Base-by-base conservation (phyloP, 768 basidiomycete species). In the Mycena alexandri region DNA sequence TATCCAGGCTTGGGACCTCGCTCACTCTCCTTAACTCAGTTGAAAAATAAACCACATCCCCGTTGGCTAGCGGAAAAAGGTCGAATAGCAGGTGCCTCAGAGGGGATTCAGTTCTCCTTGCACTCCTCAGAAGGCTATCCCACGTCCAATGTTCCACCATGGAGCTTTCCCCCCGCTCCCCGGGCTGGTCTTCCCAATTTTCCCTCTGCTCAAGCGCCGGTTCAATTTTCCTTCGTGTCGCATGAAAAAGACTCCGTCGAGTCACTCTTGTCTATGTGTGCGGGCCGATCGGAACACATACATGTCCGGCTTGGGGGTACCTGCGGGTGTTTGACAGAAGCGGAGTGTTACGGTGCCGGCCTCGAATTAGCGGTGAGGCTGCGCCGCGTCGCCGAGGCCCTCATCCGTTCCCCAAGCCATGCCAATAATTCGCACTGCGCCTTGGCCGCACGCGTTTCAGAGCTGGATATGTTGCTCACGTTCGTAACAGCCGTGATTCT, bases 21-120 rank as follows among this genome's bases (percentile, higher is more conserved):
- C 21, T 61, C 50, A 62, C 55, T 22, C 1, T 10, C 14, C 2
- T 11, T 14, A 29, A 33, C 44, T 41, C 19, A 90, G 82, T 72
- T 89, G 58, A 86, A 86, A 71, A 84, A 85, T 60, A 86, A 86
- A 66, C 84, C 85, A 16, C 83, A 85, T 69, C 85, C 85, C 12
- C 82, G 83, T 14, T 86, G 84, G 84, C 79, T 38, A 77, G 84
- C 38, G 82, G 84, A 73, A 81, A 81, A 19, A 80, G 85, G 44
- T 76, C 82, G 8, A 82, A 80, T 36, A 63, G 82, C 74, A 82
- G 84, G 67, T n/a, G 44, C 25, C 34, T 47, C 58, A 17, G 58
- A 53, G 13, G 44, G 17, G 6, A 56, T 36, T 12, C 46, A 51
- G 25, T 13, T 25, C 10, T 56, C 63, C 0, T 25, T 54, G n/a